phyloP scores from a whole-genome alignment of 805 yeast genomes.

The Wickerhamiella australiensis region DNA sequence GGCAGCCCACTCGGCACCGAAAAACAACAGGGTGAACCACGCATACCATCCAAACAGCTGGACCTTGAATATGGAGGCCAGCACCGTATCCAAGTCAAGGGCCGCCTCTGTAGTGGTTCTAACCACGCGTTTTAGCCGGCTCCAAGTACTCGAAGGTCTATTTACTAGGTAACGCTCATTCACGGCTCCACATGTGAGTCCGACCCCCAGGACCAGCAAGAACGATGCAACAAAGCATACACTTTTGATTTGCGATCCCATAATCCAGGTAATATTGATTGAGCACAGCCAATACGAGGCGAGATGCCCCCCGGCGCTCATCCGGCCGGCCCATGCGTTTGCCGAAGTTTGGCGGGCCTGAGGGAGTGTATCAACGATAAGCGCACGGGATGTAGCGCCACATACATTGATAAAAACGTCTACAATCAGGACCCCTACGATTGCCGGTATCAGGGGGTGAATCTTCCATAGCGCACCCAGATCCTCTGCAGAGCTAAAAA shows the following conservation, averaged over 20 bases:
- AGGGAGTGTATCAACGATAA: constrained; percentile 50
- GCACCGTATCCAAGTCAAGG: constrained; percentile 36
- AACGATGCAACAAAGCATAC: constrained; percentile 35
- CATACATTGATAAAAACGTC: constrained; percentile 49
- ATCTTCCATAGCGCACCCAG: constrained; percentile 3
- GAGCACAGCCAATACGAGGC: constrained; percentile 45
- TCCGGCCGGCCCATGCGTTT: constrained; percentile 55
- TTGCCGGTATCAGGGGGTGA: constrained; percentile 24
- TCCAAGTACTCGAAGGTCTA: constrained; percentile 9
- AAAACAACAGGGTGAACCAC: constrained; percentile 53
- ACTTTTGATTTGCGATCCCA: constrained; percentile 37
- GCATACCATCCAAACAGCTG: constrained; percentile 61
- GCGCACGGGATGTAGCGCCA: constrained; percentile 49
- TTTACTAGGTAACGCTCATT: constrained; percentile 39
- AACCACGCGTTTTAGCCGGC: not conserved
- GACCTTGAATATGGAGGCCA: constrained; percentile 40
- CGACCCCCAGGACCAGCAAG: constrained; percentile 33
- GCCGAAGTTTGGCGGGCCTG: constrained; percentile 45
- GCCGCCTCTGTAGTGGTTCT: constrained; percentile 4
- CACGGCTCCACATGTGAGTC: constrained; percentile 33
- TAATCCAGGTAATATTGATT: constrained; percentile 34
- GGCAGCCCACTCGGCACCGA: constrained; percentile 54
- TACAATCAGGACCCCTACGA: constrained; percentile 39
- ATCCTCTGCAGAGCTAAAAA: constrained; percentile 31
- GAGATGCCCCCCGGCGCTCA: constrained; percentile 50